Percentiles rank a stretch among this genome's conserved stretches.
Evolutionary conservation across 2,329 filamentous ascomycete species (phyloP).

Genomic region (Chaetomium strumarium): DNA sequence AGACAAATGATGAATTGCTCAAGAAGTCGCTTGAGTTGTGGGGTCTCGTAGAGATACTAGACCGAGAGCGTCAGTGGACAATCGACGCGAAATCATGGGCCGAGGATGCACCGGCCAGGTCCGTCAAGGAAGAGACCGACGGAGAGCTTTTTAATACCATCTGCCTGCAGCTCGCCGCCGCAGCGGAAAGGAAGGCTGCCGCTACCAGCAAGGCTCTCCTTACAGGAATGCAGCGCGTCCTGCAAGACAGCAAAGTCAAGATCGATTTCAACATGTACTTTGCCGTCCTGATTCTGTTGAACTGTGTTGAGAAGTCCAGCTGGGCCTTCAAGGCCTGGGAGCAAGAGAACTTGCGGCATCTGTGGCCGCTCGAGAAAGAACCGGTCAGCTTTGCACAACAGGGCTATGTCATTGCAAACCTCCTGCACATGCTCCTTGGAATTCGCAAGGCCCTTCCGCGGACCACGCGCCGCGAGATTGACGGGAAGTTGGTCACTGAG

Average conservation of each 20-base stretch:
- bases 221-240: slow-evolving; percentile 53
- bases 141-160: slow-evolving; percentile 56
- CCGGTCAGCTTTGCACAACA: slow-evolving; percentile 53
- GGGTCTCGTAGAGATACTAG: slow-evolving; percentile 60
- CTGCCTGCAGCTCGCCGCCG: slow-evolving; percentile 58
- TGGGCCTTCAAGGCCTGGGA: slow-evolving; percentile 66
- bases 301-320: slow-evolving; percentile 61
- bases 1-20: slow-evolving; percentile 49
- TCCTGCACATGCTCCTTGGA: slow-evolving; percentile 56
- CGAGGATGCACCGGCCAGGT: slow-evolving; percentile 36
- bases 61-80: slow-evolving; percentile 57
- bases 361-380: slow-evolving; percentile 56
- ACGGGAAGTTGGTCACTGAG: slow-evolving; percentile 44
- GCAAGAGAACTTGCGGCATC: slow-evolving; percentile 51
- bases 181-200: slow-evolving; percentile 58
- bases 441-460: slow-evolving; percentile 55
- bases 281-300: slow-evolving; percentile 56
- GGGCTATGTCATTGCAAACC: slow-evolving; percentile 51
- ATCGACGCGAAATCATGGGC: slow-evolving; percentile 44
- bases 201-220: slow-evolving; percentile 53
- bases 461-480: slow-evolving; percentile 38
- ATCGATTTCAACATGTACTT: slow-evolving; percentile 58
- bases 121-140: slow-evolving; percentile 49
- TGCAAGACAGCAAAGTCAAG: slow-evolving; percentile 56
- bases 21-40: slow-evolving; percentile 57